Evolutionary conservation across 192 early-diverging fungal genomes (phyloP).

Genomic region (Bifiguratus adelaidae): DNA sequence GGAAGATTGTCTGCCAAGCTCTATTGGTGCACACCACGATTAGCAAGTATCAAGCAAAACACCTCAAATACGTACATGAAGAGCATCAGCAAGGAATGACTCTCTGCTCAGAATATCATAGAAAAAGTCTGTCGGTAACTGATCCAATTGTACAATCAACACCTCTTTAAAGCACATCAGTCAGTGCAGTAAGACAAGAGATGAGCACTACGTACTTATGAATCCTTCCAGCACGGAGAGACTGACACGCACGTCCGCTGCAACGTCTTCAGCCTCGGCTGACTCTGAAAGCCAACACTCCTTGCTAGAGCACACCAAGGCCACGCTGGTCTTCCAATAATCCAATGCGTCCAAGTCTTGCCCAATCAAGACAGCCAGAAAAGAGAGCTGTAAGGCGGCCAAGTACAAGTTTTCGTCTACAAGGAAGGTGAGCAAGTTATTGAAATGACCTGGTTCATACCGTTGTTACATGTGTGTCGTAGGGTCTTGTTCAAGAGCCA

Average conservation of each 20-base stretch:
- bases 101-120: conserved; percentile 48
- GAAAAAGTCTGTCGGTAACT: conserved; percentile 65
- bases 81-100: conserved; percentile 55
- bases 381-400: too few species aligned
- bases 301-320: too few species aligned
- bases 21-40: conserved; percentile 20
- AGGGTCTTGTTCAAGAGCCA: conserved; percentile 62
- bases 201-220: not conserved
- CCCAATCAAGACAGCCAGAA: too few species aligned
- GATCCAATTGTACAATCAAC: conserved; percentile 46
- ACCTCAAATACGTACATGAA: too few species aligned
- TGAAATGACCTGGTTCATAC: conserved; percentile 33
- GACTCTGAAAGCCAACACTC: too few species aligned
- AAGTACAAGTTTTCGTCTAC: conserved; percentile 2
- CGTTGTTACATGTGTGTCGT: conserved; percentile 23
- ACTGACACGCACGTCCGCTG: too few species aligned
- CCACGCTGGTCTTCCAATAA: too few species aligned
- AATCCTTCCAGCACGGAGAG: too few species aligned
- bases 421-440: not conserved
- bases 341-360: too few species aligned
- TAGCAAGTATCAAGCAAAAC: conserved; percentile 26
- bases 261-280: too few species aligned
- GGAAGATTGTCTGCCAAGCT: too few species aligned
- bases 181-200: not conserved
- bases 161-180: conserved; percentile 36